These are phyloP conservation scores for Trichosporon sp. DNA, from an alignment of 1,284 basidiomycete genomes.

Conservation along the genomic window DNA sequence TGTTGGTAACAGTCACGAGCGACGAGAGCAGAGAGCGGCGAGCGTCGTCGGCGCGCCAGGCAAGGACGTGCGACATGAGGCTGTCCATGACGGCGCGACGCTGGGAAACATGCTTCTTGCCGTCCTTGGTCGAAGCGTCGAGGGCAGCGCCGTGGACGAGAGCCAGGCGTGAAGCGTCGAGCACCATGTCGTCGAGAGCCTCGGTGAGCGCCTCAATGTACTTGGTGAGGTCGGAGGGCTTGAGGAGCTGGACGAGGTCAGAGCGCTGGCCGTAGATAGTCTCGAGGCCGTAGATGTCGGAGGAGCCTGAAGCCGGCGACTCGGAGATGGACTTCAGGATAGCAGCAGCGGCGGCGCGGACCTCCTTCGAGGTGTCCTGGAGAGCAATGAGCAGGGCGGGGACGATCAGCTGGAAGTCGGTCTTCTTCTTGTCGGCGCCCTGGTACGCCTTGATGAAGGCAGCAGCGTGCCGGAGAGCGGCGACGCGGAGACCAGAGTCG, in stretches of 20 bases:
- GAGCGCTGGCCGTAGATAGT: conserved; percentile 71
- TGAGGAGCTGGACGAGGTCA: conserved; percentile 77
- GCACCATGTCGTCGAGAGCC: conserved; percentile 66
- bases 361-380: conserved; percentile 60
- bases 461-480: conserved; percentile 77
- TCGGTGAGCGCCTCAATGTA: conserved; percentile 67
- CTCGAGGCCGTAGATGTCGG: conserved; percentile 77
- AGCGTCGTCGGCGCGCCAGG: conserved; percentile 62
- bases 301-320: conserved; percentile 45
- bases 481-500: conserved; percentile 61
- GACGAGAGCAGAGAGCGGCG: conserved; percentile 66
- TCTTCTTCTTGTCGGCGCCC: conserved; percentile 29
- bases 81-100: conserved; percentile 76
- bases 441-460: conserved; percentile 61
- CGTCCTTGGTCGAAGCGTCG: conserved; percentile 55
- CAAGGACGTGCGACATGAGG: conserved; percentile 77
- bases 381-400: conserved; percentile 74
- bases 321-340: conserved; percentile 56
- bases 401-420: conserved; percentile 82
- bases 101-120: conserved; percentile 70
- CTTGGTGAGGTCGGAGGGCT: conserved; percentile 68
- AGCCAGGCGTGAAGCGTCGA: conserved; percentile 69
- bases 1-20: conserved; percentile 66
- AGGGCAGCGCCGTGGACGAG: conserved; percentile 61
- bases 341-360: conserved; percentile 69